Evolutionary conservation across 192 early-diverging fungal genomes (phyloP).

Genomic region (Gaertneriomyces sp.): DNA sequence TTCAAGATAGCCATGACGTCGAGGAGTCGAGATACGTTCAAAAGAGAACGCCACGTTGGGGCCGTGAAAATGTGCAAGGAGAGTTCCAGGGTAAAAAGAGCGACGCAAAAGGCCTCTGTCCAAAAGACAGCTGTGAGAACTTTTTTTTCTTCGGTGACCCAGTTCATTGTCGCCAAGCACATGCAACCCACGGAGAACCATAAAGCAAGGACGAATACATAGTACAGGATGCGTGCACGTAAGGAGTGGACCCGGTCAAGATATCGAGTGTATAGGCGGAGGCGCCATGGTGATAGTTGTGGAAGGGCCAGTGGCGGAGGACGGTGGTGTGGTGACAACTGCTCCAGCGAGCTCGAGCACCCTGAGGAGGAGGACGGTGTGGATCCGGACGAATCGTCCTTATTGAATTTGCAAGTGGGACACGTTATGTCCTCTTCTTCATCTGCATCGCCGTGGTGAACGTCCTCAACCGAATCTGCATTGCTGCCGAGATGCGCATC

Average conservation of each 20-base stretch:
- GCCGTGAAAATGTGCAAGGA: slow-evolving; percentile 6
- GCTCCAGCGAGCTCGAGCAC: too few relatives aligned
- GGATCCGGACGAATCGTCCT: too few relatives aligned
- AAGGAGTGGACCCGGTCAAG: slow-evolving; percentile 7
- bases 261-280: too few relatives aligned
- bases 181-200: slow-evolving; percentile 16
- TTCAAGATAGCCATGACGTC: slow-evolving; percentile 16
- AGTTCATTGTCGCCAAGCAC: slow-evolving; percentile 21
- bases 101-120: slow-evolving; percentile 18
- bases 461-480: too few relatives aligned
- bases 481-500: too few relatives aligned
- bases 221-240: not conserved
- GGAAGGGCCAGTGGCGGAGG: too few relatives aligned
- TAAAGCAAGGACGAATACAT: slow-evolving; percentile 11
- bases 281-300: too few relatives aligned
- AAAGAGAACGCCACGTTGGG: not conserved
- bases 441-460: too few relatives aligned
- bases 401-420: too few relatives aligned
- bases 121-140: not conserved
- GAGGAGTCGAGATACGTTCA: not conserved
- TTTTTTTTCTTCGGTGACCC: not conserved
- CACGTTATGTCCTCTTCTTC: too few relatives aligned
- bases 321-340: too few relatives aligned
- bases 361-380: too few relatives aligned
- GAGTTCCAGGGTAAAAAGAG: slow-evolving; percentile 20